Base-by-base conservation (phyloP, 805 yeast species). In the Wickerhamomyces ciferrii region DNA sequence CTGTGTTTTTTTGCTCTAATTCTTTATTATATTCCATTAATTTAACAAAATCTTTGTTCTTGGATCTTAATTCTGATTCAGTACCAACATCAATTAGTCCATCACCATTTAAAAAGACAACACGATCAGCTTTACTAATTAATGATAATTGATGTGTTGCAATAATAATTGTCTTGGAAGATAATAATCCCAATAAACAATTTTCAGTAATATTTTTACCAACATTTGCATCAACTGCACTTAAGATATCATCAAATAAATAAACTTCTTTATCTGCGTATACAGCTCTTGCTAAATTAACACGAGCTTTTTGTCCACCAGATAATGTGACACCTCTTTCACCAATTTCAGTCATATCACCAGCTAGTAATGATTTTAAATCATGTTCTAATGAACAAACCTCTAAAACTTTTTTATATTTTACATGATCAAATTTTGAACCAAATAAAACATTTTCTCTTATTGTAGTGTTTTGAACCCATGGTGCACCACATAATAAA, bases 141-240 rank as follows among this genome's bases (percentile, higher is more conserved):
- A 84, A 69, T 31, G 84, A 76, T 49, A 86, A 69, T 61, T 86
- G 91, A 61, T 85, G 94, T 0, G 94, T 86, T 3, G 90, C 89
- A 61, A 85, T 69, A 25, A 86, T 54, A 50, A 89, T 69, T 1
- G 92, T 86, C 52, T 72, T 75, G 14, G 65, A 64, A 41, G 62
- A 63, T 49, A 85, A 58, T 39, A 76, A 52, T 0, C 81, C 86
- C 49, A 72, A 45, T 41, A 85, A 56, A 59, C 92, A 85, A 24
- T 72, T 60, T 41, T 76, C 71, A 69, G 83, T 75, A 44, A 84
- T 82, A 55, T 81, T 86, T 48, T 75, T 73, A 6, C 89, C 89
- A 41, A 84, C 90, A 53, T 82, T 79, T 34, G 87, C 87, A 61
- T 84, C 90, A 17, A 84, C 90, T 6, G 91, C 90, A 60, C 83